Evolutionary conservation across 2,329 filamentous ascomycete genomes (phyloP), one percentile per base, ranked within the genome.

Genomic region (Ophiosphaerella korrae): DNA sequence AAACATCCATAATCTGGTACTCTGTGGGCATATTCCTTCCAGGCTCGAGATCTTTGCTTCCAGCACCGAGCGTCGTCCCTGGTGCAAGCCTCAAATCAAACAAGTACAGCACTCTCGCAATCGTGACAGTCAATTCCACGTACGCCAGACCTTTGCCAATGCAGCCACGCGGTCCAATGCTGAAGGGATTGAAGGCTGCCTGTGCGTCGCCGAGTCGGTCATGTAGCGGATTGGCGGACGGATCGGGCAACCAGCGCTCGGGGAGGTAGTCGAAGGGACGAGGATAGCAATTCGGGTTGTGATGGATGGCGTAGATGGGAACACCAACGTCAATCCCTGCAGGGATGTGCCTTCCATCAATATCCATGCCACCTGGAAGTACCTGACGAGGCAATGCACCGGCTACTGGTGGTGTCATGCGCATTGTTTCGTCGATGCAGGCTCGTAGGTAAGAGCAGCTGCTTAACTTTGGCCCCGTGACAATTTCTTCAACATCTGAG

Each of bases 181-280:
- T 86, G 62, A 91, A 91, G 1, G 90, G 88, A 55, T 87, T 90
- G 73, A 89, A 93, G 0, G 89, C 89, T 31, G 79, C 80, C 43
- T 87, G 82, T 2, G 88, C 87, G 9, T 64, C 62, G 7, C 61
- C 24, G 23, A 74, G 60, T 29, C 63, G 63, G 36, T 36, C 47
- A 34, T 68, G 60, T 12, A 71, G 44, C 2, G 71, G 70, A 43
- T 74, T 73, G 13, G 50, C 50, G 0, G 58, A 49, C 0, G 65
- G 42, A 34, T 74, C 70, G 2, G 57, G 53, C 2, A 75, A 62
- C 73, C 73, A 75, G 37, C 73, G 68, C 50, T 73, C 71, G 0
- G 74, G 73, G 1, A 67, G 50, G 57, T 68, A 76, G 44, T 68
- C 63, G 54, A 72, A 74, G 5, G 74, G 71, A 29, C 64, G 59